Evolutionary conservation across 1,139 yeast species (phyloP), one percentile per base, ranked within the genome.

Genomic region (Sugiyamaella paludigena): DNA sequence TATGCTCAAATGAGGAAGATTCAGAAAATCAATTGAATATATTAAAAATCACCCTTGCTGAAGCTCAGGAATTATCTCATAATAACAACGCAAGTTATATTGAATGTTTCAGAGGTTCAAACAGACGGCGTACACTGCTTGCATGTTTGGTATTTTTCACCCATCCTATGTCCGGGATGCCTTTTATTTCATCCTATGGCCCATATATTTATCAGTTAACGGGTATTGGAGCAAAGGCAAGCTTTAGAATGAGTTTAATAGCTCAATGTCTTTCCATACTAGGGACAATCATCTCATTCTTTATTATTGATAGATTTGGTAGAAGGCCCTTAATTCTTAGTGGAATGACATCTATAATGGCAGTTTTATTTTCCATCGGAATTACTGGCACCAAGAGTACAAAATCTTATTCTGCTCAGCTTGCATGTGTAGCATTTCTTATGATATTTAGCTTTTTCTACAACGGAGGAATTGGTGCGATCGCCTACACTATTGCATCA

Each of bases 51-150:
- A 69, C 74, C 7, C 59, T 66, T 37, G 61, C 59, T 35, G 71
- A 69, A 51, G 70, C 63, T 16, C 48, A 53, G 1, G 31, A 49
- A 4, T 31, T 51, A 15, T 46, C 54, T 2, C 53, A 52, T 26
- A 43, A 57, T 26, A 65, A 68, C 28, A n/a, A n/a, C n/a, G 64
- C 68, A 30, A 58, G 75, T 1, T 74, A 73, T 58, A 35, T 54
- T 19, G 80, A 77, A 49, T 78, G 82, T 56, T 76, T 79, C 68
- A 71, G 62, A 50, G 76, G 77, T 4, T 50, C 59, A 2, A 73
- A 79, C 60, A 63, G 69, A 24, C 73, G 83, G 64, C 74, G 83
- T 70, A 79, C 84, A 1, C 69, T 79, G 58, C 63, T 79, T 40
- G 73, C 81, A 9, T 63, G 76, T 10, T 35, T 73, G 31, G 68